phyloP scores from a whole-genome alignment of 2,329 filamentous ascomycete genomes.

The Coniochaeta pulveracea region DNA sequence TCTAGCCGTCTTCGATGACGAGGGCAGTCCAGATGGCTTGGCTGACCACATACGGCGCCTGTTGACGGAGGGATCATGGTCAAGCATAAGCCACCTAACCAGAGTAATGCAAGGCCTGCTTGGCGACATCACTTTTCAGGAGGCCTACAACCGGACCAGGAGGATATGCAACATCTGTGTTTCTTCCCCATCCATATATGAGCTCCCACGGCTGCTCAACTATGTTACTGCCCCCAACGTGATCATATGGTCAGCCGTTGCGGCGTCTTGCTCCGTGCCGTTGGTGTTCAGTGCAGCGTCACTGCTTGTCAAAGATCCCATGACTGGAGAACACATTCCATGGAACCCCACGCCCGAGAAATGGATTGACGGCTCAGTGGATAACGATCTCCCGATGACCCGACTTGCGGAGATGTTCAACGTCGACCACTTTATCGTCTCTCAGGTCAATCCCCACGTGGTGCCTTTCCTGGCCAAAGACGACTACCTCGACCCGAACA shows the following conservation, averaged over 20 bases:
- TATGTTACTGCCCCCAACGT: conserved; percentile 92
- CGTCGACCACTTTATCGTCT: conserved; percentile 96
- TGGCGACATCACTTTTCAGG: conserved; percentile 87
- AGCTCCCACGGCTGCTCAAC: conserved; percentile 77
- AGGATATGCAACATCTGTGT: conserved; percentile 91
- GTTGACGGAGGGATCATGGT: conserved; percentile 72
- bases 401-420: conserved; percentile 92
- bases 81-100: conserved; percentile 72
- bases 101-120: conserved; percentile 72
- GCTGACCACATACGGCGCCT: conserved; percentile 60
- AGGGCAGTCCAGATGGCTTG: conserved; percentile 45
- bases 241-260: conserved; percentile 91
- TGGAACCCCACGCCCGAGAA: conserved; percentile 81
- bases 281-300: conserved; percentile 71
- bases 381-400: conserved; percentile 88
- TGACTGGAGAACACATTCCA: conserved; percentile 63
- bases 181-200: conserved; percentile 76
- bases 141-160: conserved; percentile 89
- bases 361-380: conserved; percentile 92
- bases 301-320: conserved; percentile 73
- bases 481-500: conserved; percentile 39
- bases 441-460: conserved; percentile 91
- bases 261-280: conserved; percentile 90
- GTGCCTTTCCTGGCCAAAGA: conserved; percentile 75
- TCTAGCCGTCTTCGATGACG: conserved; percentile 65